phyloP scores from a whole-genome alignment of 2,329 filamentous ascomycete species.

The Fusarium sp. region DNA sequence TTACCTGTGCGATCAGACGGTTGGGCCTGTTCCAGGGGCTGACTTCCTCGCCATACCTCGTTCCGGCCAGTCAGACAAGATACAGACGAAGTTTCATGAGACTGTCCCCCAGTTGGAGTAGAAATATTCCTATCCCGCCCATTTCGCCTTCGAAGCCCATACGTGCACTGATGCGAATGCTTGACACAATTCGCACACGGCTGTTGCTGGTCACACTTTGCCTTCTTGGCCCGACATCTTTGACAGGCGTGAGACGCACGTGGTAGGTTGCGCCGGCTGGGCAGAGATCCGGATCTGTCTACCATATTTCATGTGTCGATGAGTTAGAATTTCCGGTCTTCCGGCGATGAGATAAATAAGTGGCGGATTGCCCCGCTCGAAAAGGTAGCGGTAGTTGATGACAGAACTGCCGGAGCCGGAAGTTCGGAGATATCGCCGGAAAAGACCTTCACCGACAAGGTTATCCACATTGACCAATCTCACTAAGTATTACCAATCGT shows the following conservation, averaged over 20 bases:
- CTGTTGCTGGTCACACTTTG: constrained; percentile 11
- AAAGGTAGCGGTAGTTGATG: not conserved
- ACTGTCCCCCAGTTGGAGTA: not conserved
- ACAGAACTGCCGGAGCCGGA: constrained; percentile 17
- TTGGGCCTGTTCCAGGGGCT: not conserved
- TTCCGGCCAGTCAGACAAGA: not conserved
- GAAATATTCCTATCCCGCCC: not conserved
- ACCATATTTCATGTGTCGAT: not conserved
- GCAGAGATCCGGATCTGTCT: not conserved
- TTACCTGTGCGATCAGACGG: not conserved
- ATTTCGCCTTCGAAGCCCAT: constrained; percentile 7
- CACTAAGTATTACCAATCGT: constrained; percentile 2
- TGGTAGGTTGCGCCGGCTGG: constrained; percentile 3
- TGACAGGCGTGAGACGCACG: constrained; percentile 15
- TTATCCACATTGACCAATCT: not conserved
- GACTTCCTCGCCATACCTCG: not conserved
- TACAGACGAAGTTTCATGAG: not conserved
- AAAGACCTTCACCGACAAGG: not conserved
- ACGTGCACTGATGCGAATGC: not conserved
- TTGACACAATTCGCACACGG: constrained; percentile 11
- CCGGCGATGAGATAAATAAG: not conserved
- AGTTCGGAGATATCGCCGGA: constrained; percentile 5
- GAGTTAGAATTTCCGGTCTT: constrained; percentile 6
- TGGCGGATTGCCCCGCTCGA: not conserved
- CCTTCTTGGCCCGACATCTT: constrained; percentile 6